Evolutionary conservation across 2,329 filamentous ascomycete species (phyloP).

Genomic region (Fusarium solani-melongenae): DNA sequence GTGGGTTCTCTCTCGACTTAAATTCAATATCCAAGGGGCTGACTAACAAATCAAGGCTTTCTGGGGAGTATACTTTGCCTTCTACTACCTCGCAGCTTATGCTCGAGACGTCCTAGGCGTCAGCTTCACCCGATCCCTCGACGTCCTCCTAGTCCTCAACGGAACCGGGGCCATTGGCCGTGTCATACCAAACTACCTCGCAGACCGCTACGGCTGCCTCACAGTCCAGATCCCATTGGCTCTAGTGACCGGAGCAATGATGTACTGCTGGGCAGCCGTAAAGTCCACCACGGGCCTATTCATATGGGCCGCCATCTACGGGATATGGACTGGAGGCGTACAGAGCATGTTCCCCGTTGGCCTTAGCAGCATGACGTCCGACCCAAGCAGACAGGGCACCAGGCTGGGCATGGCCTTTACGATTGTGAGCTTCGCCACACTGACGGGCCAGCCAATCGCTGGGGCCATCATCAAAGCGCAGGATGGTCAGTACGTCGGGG

Average conservation of each 20-base stretch:
- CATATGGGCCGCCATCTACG: slow-evolving; percentile 70
- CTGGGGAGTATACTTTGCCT: slow-evolving; percentile 10
- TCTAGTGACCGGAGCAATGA: not conserved
- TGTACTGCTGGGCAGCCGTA: slow-evolving; percentile 66
- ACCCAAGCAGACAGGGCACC: slow-evolving; percentile 62
- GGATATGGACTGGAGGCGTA: slow-evolving; percentile 69
- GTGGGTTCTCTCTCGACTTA: not conserved
- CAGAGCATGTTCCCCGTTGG: slow-evolving; percentile 70
- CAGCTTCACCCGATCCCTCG: not conserved
- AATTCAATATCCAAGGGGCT: no score
- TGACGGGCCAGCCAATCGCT: slow-evolving; percentile 63
- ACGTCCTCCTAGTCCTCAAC: slow-evolving; percentile 7
- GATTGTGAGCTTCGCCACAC: slow-evolving; percentile 62
- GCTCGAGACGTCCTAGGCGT: not conserved
- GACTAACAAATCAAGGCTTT: not conserved
- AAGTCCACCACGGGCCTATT: slow-evolving; percentile 62
- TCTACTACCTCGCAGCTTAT: slow-evolving; percentile 8
- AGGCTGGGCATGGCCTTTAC: slow-evolving; percentile 69
- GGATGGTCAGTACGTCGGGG: slow-evolving; percentile 57
- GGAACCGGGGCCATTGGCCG: slow-evolving; percentile 4
- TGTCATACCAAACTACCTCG: slow-evolving; percentile 2
- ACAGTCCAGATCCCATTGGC: slow-evolving; percentile 1
- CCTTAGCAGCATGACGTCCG: slow-evolving; percentile 63
- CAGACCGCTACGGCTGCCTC: not conserved
- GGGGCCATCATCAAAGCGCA: slow-evolving; percentile 59